A percentile compares a stretch with the other conserved stretches of the same genome.
phyloP scores from a whole-genome alignment of 2,329 filamentous ascomycete species.

The Trichoderma endophyticum region DNA sequence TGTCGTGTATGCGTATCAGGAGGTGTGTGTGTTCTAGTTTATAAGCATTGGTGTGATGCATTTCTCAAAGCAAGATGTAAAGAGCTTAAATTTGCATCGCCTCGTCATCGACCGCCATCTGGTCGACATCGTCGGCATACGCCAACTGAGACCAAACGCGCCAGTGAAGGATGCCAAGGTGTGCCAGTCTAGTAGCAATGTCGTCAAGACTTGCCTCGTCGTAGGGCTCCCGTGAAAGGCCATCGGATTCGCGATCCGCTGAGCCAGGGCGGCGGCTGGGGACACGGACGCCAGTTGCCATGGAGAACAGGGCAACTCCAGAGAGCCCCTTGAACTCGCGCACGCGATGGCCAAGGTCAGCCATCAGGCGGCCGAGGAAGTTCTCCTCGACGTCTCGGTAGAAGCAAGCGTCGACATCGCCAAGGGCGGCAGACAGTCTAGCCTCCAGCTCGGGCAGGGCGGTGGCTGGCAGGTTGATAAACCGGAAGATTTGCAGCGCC shows the following conservation, averaged over 20 bases:
- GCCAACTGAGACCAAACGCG: constrained; percentile 77
- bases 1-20: neutral
- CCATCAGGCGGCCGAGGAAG: constrained; percentile 49
- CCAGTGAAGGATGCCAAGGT: constrained; percentile 86
- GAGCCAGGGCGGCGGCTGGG: constrained; percentile 37
- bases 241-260: constrained; percentile 37
- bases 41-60: neutral
- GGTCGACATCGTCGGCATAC: constrained; percentile 52
- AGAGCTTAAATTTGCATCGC: constrained; percentile 23
- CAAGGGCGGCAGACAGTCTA: constrained; percentile 46
- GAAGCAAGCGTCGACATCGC: constrained; percentile 40
- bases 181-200: constrained; percentile 74
- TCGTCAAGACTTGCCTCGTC: constrained; percentile 59
- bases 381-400: constrained; percentile 49
- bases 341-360: constrained; percentile 48
- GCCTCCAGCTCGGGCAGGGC: constrained; percentile 48
- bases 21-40: neutral
- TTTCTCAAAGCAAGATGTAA: neutral
- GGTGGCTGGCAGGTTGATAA: constrained; percentile 48
- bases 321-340: constrained; percentile 52
- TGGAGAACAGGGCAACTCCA: constrained; percentile 52
- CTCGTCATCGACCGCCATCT: constrained; percentile 32
- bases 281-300: constrained; percentile 51
- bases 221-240: constrained; percentile 40
- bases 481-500: constrained; percentile 58